These are phyloP conservation scores for Yamadazyma buinensis DNA, from an alignment of 1,139 yeast species.

Conservation along the genomic window DNA sequence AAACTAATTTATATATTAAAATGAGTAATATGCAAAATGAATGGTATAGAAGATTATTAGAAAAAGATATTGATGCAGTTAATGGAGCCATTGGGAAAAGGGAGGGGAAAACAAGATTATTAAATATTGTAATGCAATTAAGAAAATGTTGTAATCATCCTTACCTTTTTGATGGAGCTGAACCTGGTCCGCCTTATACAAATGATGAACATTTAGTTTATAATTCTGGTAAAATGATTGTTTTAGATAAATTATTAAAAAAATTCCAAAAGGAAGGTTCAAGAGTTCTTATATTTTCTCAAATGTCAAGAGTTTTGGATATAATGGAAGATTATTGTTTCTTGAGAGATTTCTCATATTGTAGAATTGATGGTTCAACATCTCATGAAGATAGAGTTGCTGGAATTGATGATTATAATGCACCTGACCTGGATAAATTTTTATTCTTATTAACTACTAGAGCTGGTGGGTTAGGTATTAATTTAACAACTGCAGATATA, in stretches of 20 bases:
- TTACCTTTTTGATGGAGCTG: slow-evolving; percentile 95
- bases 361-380: slow-evolving; percentile 94
- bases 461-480: slow-evolving; percentile 98
- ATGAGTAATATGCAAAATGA: slow-evolving; percentile 92
- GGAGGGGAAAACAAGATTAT: slow-evolving; percentile 84
- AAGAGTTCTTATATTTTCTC: slow-evolving; percentile 87
- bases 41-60: slow-evolving; percentile 87
- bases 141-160: slow-evolving; percentile 98
- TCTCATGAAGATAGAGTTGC: slow-evolving; percentile 88
- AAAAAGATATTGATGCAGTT: slow-evolving; percentile 94
- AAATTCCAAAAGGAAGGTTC: slow-evolving; percentile 77
- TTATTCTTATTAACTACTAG: slow-evolving; percentile 87
- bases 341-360: slow-evolving; percentile 78
- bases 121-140: slow-evolving; percentile 94
- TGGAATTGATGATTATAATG: slow-evolving; percentile 90
- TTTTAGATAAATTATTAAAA: slow-evolving; percentile 76
- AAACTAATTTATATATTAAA: slow-evolving; percentile 83
- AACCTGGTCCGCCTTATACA: slow-evolving; percentile 97
- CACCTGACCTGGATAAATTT: slow-evolving; percentile 78
- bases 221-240: slow-evolving; percentile 88
- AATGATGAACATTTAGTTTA: slow-evolving; percentile 90
- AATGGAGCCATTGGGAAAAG: slow-evolving; percentile 87
- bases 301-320: slow-evolving; percentile 90
- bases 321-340: slow-evolving; percentile 90
- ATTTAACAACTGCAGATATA: slow-evolving; percentile 87